phyloP scores from a whole-genome alignment of 148 eudicot genomes.

The Salicornia ramosissima region DNA sequence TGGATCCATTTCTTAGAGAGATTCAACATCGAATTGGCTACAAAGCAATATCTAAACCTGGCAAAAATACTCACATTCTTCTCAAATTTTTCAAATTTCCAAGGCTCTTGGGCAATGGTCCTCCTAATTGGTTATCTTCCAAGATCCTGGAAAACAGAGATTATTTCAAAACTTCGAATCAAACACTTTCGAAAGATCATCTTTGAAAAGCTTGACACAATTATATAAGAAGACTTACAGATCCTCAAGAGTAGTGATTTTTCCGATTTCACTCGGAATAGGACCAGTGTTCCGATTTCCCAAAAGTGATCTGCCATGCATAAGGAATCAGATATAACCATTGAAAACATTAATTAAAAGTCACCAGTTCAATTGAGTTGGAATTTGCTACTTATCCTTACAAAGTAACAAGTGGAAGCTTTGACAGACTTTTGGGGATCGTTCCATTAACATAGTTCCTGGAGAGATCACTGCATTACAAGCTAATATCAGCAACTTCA shows the following conservation, averaged over 20 bases:
- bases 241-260: slow-evolving; percentile 53
- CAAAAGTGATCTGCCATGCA: slow-evolving; percentile 42
- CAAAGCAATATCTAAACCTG: not conserved
- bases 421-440: slow-evolving; percentile 50
- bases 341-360: too few relatives aligned
- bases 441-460: slow-evolving; percentile 66
- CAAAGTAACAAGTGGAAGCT: slow-evolving; percentile 49
- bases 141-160: slow-evolving; percentile 35
- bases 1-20: not conserved
- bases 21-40: not conserved
- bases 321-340: not conserved
- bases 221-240: slow-evolving; percentile 41
- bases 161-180: not conserved
- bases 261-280: slow-evolving; percentile 64
- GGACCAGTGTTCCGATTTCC: slow-evolving; percentile 57
- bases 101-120: slow-evolving; percentile 53
- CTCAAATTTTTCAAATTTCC: slow-evolving; percentile 58
- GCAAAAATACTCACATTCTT: slow-evolving; percentile 44
- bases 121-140: slow-evolving; percentile 59
- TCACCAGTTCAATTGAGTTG: not conserved
- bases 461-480: slow-evolving; percentile 52
- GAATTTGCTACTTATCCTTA: slow-evolving; percentile 28
- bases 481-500: slow-evolving; percentile 5
- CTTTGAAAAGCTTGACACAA: not conserved
- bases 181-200: not conserved